Percentiles rank a stretch among this genome's conserved stretches.
These are phyloP conservation scores for Myriosclerotinia scirpicola DNA, from an alignment of 2,329 filamentous ascomycete genomes.

Conservation along the genomic window DNA sequence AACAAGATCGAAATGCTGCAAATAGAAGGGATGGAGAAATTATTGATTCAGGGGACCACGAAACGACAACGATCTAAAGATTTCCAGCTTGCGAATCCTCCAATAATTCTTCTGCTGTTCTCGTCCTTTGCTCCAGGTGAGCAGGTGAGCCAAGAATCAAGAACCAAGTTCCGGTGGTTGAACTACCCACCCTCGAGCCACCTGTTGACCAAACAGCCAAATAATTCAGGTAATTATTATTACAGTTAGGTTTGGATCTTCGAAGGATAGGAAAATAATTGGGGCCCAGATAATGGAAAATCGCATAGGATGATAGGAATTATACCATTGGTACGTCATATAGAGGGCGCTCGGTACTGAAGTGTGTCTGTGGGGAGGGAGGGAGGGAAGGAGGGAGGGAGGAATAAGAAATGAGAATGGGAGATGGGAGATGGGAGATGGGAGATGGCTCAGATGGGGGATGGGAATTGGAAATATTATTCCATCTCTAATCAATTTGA, in stretches of 20 bases:
- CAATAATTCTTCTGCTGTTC: background rate
- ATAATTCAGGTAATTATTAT: background rate
- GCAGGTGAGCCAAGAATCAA: constrained; percentile 4
- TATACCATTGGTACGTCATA: constrained; percentile 7
- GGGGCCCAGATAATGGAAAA: constrained; percentile 4
- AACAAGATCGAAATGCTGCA: background rate
- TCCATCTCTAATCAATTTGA: background rate
- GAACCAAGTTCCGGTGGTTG: background rate
- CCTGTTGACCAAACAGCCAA: background rate
- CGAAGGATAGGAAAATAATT: background rate
- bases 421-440: no score
- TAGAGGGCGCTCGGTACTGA: background rate
- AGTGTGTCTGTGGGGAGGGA: background rate
- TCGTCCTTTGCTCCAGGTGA: background rate
- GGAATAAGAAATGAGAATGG: background rate
- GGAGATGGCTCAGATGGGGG: no score
- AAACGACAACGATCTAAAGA: background rate
- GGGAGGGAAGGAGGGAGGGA: background rate
- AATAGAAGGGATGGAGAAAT: background rate
- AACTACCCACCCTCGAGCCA: constrained; percentile 7
- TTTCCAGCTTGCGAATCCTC: background rate
- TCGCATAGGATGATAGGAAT: background rate
- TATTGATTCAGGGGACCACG: background rate
- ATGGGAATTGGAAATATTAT: background rate
- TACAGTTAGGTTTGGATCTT: background rate